Evolutionary conservation across 495 filamentous ascomycete genomes (phyloP).

Genomic region (Penicillium tannophilum): DNA sequence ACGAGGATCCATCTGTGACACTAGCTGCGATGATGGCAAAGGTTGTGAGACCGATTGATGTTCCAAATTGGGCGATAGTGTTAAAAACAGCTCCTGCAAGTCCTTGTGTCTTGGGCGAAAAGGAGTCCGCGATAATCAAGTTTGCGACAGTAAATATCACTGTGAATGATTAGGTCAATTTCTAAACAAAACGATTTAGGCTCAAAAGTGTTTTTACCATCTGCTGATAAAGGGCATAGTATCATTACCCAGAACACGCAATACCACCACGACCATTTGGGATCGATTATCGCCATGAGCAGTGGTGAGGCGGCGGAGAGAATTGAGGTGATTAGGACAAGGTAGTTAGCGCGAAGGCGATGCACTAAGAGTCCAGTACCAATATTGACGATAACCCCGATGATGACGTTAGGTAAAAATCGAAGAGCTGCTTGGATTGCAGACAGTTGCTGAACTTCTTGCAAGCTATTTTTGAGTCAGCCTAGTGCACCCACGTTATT

Average conservation of each 20-base stretch:
- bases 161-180: slow-evolving; percentile 39
- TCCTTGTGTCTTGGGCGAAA: slow-evolving; percentile 58
- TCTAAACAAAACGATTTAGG: neutral
- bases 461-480: slow-evolving; percentile 37
- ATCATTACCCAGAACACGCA: slow-evolving; percentile 53
- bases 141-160: slow-evolving; percentile 58
- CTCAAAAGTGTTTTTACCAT: slow-evolving; percentile 43
- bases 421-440: slow-evolving; percentile 52
- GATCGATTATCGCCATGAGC: slow-evolving; percentile 51
- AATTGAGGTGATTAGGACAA: slow-evolving; percentile 45
- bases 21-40: slow-evolving; percentile 56
- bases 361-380: slow-evolving; percentile 55
- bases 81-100: slow-evolving; percentile 69
- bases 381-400: slow-evolving; percentile 54
- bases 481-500: neutral
- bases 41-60: slow-evolving; percentile 57
- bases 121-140: slow-evolving; percentile 60
- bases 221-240: slow-evolving; percentile 49
- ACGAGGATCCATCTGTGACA: slow-evolving; percentile 43
- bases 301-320: slow-evolving; percentile 51
- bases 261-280: slow-evolving; percentile 58
- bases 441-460: slow-evolving; percentile 47
- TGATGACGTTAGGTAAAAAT: slow-evolving; percentile 55
- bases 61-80: slow-evolving; percentile 63
- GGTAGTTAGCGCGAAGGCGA: slow-evolving; percentile 44